A percentile compares a stretch with the other conserved stretches of the same genome.
phyloP scores from a whole-genome alignment of 2,329 filamentous ascomycete genomes.

The Fusarium mexicanum region DNA sequence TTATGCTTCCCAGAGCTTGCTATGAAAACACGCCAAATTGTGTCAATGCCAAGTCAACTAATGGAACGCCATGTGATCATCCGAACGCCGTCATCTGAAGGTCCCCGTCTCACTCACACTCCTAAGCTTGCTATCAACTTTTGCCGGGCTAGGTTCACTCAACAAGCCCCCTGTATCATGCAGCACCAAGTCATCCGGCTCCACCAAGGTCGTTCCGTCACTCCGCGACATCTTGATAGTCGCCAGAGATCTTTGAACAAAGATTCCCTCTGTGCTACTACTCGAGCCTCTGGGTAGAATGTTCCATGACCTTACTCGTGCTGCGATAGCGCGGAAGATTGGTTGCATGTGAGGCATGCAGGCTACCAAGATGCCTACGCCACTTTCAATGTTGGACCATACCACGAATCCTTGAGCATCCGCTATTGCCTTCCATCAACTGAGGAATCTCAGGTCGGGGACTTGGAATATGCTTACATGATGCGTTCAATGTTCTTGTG shows the following conservation, averaged over 20 bases:
- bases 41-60: accelerated
- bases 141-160: neutral
- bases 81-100: neutral
- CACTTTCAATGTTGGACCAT: conserved; percentile 2
- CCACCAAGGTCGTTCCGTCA: neutral
- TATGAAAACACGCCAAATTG: accelerated
- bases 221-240: neutral
- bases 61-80: accelerated
- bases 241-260: neutral
- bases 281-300: neutral
- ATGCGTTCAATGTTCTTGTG: neutral
- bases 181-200: neutral
- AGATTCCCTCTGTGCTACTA: neutral
- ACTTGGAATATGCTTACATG: neutral
- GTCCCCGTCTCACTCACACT: neutral
- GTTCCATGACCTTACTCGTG: neutral
- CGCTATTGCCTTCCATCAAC: neutral
- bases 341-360: conserved; percentile 4
- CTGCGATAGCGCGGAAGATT: neutral
- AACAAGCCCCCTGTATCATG: neutral
- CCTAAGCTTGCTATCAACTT: neutral
- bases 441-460: no score
- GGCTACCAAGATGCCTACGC: conserved; percentile 3
- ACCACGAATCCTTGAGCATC: neutral
- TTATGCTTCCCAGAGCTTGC: neutral